Percentiles rank a stretch among this genome's conserved stretches.
phyloP scores from a whole-genome alignment of 495 filamentous ascomycete genomes.

The Hypoxylon cercidicola region DNA sequence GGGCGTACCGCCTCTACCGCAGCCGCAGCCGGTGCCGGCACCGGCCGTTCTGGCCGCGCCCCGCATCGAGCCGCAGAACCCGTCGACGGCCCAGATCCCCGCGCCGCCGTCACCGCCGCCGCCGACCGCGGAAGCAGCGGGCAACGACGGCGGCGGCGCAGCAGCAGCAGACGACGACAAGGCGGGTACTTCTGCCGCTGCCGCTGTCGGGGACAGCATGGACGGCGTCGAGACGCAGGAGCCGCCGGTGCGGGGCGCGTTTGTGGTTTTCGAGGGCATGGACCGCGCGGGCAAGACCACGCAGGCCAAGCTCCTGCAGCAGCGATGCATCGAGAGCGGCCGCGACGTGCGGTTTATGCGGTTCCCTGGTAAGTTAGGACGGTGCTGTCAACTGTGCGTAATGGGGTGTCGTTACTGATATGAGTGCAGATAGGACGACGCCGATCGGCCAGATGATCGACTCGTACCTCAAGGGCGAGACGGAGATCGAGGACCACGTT shows the following conservation, averaged over 20 bases:
- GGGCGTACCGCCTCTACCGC: conserved; percentile 9
- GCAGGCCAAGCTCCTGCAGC: conserved; percentile 80
- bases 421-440: conserved; percentile 77
- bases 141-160: conserved; percentile 5
- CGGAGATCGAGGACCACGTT: conserved; percentile 85
- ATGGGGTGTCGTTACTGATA: not conserved
- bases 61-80: conserved; percentile 33
- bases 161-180: conserved; percentile 30
- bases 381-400: not conserved
- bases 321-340: conserved; percentile 67
- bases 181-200: not conserved
- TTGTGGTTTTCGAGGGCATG: conserved; percentile 93
- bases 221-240: conserved; percentile 34
- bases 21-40: too few species aligned
- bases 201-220: conserved; percentile 13
- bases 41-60: conserved; percentile 38
- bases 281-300: conserved; percentile 97
- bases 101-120: conserved; percentile 8
- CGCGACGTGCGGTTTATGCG: conserved; percentile 76
- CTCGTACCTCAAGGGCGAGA: conserved; percentile 78
- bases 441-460: conserved; percentile 92
- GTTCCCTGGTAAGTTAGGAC: conserved; percentile 77
- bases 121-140: conserved; percentile 6
- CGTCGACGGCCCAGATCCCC: conserved; percentile 37
- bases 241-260: conserved; percentile 67